Conservation (phyloP, 345 rosid species). For the Linum usitatissimum region DNA sequence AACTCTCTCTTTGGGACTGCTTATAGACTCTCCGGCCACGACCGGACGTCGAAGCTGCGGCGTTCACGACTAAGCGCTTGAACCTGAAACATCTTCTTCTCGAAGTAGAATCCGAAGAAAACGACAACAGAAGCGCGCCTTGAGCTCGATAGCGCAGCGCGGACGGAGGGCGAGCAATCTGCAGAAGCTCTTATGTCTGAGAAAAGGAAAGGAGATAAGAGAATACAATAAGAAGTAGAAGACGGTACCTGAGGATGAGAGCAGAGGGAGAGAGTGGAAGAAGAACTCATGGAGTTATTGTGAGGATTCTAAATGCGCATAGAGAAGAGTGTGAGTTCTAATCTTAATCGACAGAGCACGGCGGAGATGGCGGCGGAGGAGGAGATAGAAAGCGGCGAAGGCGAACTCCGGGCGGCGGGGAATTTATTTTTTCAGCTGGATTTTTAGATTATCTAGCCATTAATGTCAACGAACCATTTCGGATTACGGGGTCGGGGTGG, state of each 20-base stretch:
- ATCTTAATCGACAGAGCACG: slow-evolving; percentile 5
- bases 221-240: background rate
- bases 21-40: slow-evolving; percentile 42
- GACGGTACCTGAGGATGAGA: slow-evolving; percentile 38
- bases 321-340: slow-evolving; percentile 6
- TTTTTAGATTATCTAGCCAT: background rate
- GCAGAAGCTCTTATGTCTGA: background rate
- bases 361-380: background rate
- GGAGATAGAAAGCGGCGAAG: slow-evolving; percentile 14
- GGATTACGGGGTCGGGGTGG: too few relatives aligned
- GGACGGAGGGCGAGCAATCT: slow-evolving; percentile 28
- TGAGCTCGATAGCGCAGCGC: slow-evolving; percentile 12
- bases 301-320: slow-evolving; percentile 24
- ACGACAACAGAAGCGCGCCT: slow-evolving; percentile 9
- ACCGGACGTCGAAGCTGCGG: slow-evolving; percentile 28
- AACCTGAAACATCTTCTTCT: slow-evolving; percentile 24
- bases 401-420: slow-evolving; percentile 11
- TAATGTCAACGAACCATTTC: background rate
- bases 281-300: slow-evolving; percentile 37
- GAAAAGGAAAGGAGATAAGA: background rate
- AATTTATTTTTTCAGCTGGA: background rate
- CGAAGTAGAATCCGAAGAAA: slow-evolving; percentile 18
- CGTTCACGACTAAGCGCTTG: slow-evolving; percentile 35
- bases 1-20: slow-evolving; percentile 49
- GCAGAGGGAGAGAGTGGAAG: slow-evolving; percentile 38